phyloP scores from a whole-genome alignment of 495 filamentous ascomycete genomes.

The Aspergillus steynii region DNA sequence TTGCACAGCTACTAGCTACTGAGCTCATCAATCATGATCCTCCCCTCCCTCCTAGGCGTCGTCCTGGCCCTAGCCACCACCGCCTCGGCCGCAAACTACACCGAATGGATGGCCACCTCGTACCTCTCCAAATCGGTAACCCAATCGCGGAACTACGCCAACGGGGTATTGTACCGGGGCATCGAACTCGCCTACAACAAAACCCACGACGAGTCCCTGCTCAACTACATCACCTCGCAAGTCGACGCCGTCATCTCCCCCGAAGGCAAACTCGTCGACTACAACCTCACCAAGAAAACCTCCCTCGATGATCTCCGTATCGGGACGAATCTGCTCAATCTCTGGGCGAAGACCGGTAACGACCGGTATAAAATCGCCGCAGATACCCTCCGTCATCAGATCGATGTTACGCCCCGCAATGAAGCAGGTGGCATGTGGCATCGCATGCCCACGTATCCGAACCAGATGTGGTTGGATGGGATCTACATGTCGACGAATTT shows the following conservation, averaged over 20 bases:
- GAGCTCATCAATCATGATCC: neutral
- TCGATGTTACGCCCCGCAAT: slow-evolving; percentile 19
- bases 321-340: slow-evolving; percentile 14
- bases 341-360: slow-evolving; percentile 15
- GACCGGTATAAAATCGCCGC: slow-evolving; percentile 18
- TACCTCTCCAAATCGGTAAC: slow-evolving; percentile 3
- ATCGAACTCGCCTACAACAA: slow-evolving; percentile 23
- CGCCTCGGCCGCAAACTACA: slow-evolving; percentile 1
- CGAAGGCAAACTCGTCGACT: slow-evolving; percentile 9
- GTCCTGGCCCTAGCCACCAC: neutral
- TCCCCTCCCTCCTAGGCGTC: neutral
- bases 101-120: slow-evolving; percentile 11
- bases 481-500: slow-evolving; percentile 20
- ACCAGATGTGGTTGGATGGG: slow-evolving; percentile 24
- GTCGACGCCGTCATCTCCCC: slow-evolving; percentile 13
- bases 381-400: slow-evolving; percentile 11
- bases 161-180: slow-evolving; percentile 14
- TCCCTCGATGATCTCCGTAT: slow-evolving; percentile 20
- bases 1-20: no score
- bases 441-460: slow-evolving; percentile 18
- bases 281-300: slow-evolving; percentile 9
- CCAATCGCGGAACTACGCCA: slow-evolving; percentile 8
- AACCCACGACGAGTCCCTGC: slow-evolving; percentile 6
- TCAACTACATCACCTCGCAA: slow-evolving; percentile 14
- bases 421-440: slow-evolving; percentile 18